Percentiles rank a stretch among this genome's conserved stretches.
Conservation (phyloP, 208 protist genomes). For the Crithidia mellificae region DNA sequence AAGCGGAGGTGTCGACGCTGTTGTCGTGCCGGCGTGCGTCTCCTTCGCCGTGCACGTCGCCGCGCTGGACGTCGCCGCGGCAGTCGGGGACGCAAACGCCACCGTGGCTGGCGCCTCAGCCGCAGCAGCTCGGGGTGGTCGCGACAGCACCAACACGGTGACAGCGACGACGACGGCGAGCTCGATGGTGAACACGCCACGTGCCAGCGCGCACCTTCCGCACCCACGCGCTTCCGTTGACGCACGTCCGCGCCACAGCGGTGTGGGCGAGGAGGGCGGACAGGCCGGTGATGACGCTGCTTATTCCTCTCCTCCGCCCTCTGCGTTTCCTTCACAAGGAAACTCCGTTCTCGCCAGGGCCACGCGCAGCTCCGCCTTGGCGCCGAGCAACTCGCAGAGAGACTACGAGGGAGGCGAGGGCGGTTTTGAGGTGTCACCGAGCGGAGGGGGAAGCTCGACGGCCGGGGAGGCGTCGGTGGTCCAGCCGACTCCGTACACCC, state of each 20-base stretch:
- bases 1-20: no score
- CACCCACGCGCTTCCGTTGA: background rate
- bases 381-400: no score
- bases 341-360: no score
- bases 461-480: background rate
- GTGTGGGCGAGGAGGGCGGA: no score
- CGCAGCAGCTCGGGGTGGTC: background rate
- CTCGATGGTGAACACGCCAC: conserved; percentile 20
- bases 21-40: background rate
- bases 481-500: background rate
- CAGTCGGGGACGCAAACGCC: no score
- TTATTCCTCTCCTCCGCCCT: no score
- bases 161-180: conserved; percentile 22
- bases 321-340: no score
- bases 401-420: no score
- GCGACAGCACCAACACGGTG: conserved; percentile 8
- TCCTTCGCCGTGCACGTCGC: conserved; percentile 35
- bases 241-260: background rate
- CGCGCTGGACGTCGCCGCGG: conserved; percentile 14
- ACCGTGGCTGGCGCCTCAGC: background rate
- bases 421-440: no score
- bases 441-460: background rate
- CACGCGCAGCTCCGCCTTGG: no score
- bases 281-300: background rate
- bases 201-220: conserved; percentile 12